Percentiles rank a stretch among this genome's conserved stretches.
Conservation (phyloP, 768 basidiomycete genomes). For the Podaxis pistillaris region DNA sequence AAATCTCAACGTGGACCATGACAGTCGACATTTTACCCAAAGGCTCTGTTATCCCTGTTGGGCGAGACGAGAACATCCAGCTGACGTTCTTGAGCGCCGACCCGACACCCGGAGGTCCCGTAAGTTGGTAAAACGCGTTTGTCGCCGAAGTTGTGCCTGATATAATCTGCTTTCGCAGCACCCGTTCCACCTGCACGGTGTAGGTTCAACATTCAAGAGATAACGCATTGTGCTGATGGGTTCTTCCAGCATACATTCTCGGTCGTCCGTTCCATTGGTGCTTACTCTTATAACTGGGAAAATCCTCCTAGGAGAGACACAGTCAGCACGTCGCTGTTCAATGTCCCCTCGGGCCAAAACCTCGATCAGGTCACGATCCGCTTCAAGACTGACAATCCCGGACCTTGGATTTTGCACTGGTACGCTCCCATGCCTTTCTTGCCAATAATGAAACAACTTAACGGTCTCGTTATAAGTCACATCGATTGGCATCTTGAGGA, state of each 20-base stretch:
- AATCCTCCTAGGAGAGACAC: slow-evolving; percentile 16
- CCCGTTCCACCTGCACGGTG: slow-evolving; percentile 19
- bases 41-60: slow-evolving; percentile 39
- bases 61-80: slow-evolving; percentile 25
- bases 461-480: slow-evolving; percentile 3
- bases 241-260: slow-evolving; percentile 20
- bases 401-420: slow-evolving; percentile 24
- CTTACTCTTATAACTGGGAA: slow-evolving; percentile 7
- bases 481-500: slow-evolving; percentile 20
- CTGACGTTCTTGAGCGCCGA: slow-evolving; percentile 3
- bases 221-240: background rate
- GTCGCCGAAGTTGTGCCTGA: background rate
- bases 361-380: slow-evolving; percentile 32
- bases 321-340: slow-evolving; percentile 12
- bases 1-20: too few relatives aligned
- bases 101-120: slow-evolving; percentile 1
- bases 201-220: slow-evolving; percentile 18
- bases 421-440: slow-evolving; percentile 3
- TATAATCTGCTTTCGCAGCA: slow-evolving; percentile 1
- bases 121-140: background rate
- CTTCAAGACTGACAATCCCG: slow-evolving; percentile 54
- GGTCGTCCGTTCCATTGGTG: slow-evolving; percentile 9
- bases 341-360: slow-evolving; percentile 1
- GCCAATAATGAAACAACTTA: background rate
- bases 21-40: slow-evolving; percentile 26